These are phyloP conservation scores for Phytophthora cactorum DNA, from an alignment of 352 stramenopile species.

Conservation along the genomic window DNA sequence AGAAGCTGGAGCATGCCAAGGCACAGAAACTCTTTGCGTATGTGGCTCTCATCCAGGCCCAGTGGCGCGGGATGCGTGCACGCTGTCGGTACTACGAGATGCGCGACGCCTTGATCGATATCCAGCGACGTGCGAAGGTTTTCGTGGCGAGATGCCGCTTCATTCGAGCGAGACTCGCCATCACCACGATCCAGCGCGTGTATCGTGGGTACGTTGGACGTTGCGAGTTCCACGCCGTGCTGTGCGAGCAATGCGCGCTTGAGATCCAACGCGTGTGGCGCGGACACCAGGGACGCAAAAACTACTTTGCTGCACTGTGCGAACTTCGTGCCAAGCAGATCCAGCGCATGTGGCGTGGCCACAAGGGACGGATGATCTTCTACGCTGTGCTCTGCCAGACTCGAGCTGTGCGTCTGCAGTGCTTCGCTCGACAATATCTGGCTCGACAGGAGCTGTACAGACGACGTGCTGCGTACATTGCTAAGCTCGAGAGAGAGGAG, in stretches of 20 bases:
- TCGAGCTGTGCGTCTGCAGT: constrained; percentile 58
- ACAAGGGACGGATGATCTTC: constrained; percentile 45
- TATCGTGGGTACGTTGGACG: constrained; percentile 51
- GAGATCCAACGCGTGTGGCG: constrained; percentile 59
- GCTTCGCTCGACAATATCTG: constrained; percentile 45
- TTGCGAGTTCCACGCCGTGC: constrained; percentile 33
- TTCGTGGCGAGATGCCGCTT: constrained; percentile 52
- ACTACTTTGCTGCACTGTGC: constrained; percentile 30
- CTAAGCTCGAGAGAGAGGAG: constrained; percentile 39
- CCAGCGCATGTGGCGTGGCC: constrained; percentile 54
- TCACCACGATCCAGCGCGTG: constrained; percentile 44
- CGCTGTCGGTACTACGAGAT: constrained; percentile 45
- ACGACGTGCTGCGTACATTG: constrained; percentile 47
- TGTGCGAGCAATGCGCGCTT: constrained; percentile 43
- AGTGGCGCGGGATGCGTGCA: constrained; percentile 58
- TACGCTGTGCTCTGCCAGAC: constrained; percentile 40
- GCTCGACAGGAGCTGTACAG: constrained; percentile 43
- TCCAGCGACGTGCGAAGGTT: constrained; percentile 59
- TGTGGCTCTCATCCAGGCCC: constrained; percentile 65
- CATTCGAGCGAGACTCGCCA: constrained; percentile 27
- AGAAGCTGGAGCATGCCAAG: constrained; percentile 68
- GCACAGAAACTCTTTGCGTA: constrained; percentile 73
- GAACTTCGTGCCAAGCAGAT: constrained; percentile 50
- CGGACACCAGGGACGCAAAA: constrained; percentile 37
- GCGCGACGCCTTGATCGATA: constrained; percentile 41